These are phyloP conservation scores for Sporobolomyces roseus DNA, from an alignment of 768 basidiomycete genomes.

Conservation along the genomic window DNA sequence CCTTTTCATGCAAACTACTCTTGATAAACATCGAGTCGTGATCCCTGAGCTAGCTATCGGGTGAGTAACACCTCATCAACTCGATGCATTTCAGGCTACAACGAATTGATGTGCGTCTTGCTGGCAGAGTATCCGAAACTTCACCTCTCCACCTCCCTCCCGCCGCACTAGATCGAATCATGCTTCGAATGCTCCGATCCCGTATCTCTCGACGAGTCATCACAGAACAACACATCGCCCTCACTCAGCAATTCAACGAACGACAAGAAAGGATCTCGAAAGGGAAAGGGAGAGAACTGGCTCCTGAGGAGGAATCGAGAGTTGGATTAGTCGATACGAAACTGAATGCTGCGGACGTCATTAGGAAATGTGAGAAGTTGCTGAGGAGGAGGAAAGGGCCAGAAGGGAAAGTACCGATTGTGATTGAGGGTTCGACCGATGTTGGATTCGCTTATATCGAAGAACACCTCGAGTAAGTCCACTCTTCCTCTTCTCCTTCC, in stretches of 20 bases:
- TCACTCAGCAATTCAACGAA: slow-evolving; percentile 59
- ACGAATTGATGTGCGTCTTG: too few species aligned
- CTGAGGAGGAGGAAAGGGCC: slow-evolving; percentile 51
- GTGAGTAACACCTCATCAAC: too few species aligned
- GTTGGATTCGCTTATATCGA: slow-evolving; percentile 75
- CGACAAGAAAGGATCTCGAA: slow-evolving; percentile 42
- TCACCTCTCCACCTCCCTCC: slow-evolving; percentile 73
- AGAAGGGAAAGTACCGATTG: slow-evolving; percentile 54
- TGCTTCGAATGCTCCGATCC: slow-evolving; percentile 85
- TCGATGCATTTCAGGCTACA: too few species aligned
- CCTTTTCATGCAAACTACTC: slow-evolving; percentile 60
- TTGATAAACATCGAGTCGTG: slow-evolving; percentile 68
- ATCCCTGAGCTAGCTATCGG: slow-evolving; percentile 18
- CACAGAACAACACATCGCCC: slow-evolving; percentile 79
- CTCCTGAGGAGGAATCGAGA: slow-evolving; percentile 47
- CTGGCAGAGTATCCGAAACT: slow-evolving; percentile 74
- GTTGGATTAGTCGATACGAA: slow-evolving; percentile 82
- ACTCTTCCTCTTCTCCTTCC: background rate
- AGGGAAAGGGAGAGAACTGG: slow-evolving; percentile 51
- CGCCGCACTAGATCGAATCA: slow-evolving; percentile 76
- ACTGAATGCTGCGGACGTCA: slow-evolving; percentile 64
- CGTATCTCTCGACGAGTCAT: slow-evolving; percentile 84
- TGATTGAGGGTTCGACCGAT: slow-evolving; percentile 69
- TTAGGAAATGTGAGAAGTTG: slow-evolving; percentile 64
- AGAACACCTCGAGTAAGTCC: slow-evolving; percentile 71